Base-by-base conservation (phyloP, 495 filamentous ascomycete species). In the Lophiotrema nucula region DNA sequence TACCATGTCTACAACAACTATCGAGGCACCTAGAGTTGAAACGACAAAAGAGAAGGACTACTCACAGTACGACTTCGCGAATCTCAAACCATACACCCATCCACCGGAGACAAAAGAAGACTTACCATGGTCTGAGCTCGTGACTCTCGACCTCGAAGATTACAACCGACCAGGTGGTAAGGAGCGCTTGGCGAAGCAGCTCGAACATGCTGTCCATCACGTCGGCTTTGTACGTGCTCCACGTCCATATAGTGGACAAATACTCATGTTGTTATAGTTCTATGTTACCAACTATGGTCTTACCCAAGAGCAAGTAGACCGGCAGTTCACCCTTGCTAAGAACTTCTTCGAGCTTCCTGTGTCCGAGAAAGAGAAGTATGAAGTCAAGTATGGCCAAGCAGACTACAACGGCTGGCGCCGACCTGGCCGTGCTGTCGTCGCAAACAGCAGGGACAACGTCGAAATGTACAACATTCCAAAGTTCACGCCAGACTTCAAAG, bases 381-480 rank as follows among this genome's bases (percentile, higher is more conserved):
- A 49, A 49, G 74, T 72, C 16, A 69, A 77, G 31, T 70, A 73
- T n/a, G 75, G 72, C 23, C 66, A 72, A 22, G 79, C 76, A 1
- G 72, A 72, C 41, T 81, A 79, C 62, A 73, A 77, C 33, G 71
- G 73, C 22, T 73, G 72, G 52, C 70, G 72, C 47, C 69, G 66
- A 10, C 47, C 62, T 35, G 70, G 69, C 49, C 18, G 62, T 19
- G 57, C 67, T 50, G 57, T 69, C 13, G 48, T 61, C 39, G 69
- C 69, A 0, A 72, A 69, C 1, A 53, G 70, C 0, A 67, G 65
- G 19, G 79, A 83, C 65, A 82, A 81, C 27, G 70, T 74, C 22
- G 79, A 83, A 67, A 72, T 77, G 12, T 82, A 78, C 67, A 82
- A 83, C 51, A 76, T 83, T 45, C 73, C 74, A 13, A 83, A 83